These are phyloP conservation scores for Elsinoe fawcettii DNA, from an alignment of 2,329 filamentous ascomycete species.

Conservation along the genomic window DNA sequence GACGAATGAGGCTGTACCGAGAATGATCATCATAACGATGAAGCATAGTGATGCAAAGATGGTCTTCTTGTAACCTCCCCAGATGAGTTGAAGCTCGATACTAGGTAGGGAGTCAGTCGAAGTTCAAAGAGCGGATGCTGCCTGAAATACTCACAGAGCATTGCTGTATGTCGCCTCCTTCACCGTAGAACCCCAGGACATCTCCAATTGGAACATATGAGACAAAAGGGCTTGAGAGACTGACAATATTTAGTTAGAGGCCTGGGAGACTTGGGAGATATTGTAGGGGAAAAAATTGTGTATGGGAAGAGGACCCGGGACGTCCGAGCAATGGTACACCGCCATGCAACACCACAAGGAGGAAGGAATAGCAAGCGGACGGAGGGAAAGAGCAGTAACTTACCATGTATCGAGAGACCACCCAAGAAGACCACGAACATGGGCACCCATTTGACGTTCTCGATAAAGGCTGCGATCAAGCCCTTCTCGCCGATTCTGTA, in stretches of 20 bases:
- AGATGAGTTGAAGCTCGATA: conserved; percentile 5
- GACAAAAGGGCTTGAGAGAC: conserved; percentile 33
- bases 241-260: background rate
- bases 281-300: no score
- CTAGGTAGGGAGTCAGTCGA: background rate
- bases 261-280: background rate
- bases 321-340: no score
- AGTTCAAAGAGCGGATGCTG: no score
- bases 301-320: no score
- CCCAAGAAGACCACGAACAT: conserved; percentile 31
- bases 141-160: conserved; percentile 44
- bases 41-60: conserved; percentile 42
- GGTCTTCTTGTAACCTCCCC: conserved; percentile 24
- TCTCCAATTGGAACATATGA: conserved; percentile 32
- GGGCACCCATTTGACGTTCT: conserved; percentile 56
- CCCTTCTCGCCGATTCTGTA: conserved; percentile 51
- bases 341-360: background rate
- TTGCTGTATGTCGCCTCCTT: conserved; percentile 46
- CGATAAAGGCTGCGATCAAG: conserved; percentile 43
- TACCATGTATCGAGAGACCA: conserved; percentile 23
- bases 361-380: background rate
- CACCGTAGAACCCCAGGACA: conserved; percentile 47
- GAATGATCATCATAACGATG: conserved; percentile 46
- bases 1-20: conserved; percentile 40
- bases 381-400: background rate